Evolutionary conservation across 1,139 yeast genomes (phyloP), one percentile per base, ranked within the genome.

Genomic region (Pichia kudriavzevii): DNA sequence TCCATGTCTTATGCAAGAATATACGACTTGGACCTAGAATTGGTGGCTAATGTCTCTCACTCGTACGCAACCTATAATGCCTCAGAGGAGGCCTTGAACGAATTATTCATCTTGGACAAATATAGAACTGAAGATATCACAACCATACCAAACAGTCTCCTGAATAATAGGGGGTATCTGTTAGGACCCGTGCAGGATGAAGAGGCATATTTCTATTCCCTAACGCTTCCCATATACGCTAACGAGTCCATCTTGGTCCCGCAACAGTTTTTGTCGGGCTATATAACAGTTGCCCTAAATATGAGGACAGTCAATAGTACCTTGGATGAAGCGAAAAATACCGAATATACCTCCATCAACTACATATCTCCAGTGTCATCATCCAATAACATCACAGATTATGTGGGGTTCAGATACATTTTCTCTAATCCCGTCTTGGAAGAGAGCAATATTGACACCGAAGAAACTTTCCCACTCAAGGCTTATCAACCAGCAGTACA

Each of bases 201-300:
- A 22, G 46, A 58, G 30, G 21, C 53, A 42, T 50, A 64, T 46
- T 70, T 67, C 49, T 58, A 75, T 59, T 77, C 83, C 2, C 50
- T 78, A 29, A 75, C 85, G 0, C 48, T 85, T 6, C 93, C 95
- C 0, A 71, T 87, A 2, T 75, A 67, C 50, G 73, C 85, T 12
- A 80, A 82, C 51, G 68, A 79, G 11, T 81, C 94, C 5, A 79
- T 84, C 18, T 63, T 83, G 34, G 58, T 80, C 18, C 60, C 69
- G 21, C 61, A 69, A 13, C 76, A 81, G 3, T 65, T 71, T 14
- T 63, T 82, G 5, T 71, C 79, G 1, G 96, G 95, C 1, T 87
- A 75, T 56, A 50, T 85, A 30, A 69, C 94, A 0, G 70, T 83
- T 6, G 60, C 83, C 2, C 68, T 82, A 46, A 66, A 68, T 42